These are phyloP conservation scores for Mucor sp. DNA, from an alignment of 371 early-diverging fungal species.

Conservation along the genomic window DNA sequence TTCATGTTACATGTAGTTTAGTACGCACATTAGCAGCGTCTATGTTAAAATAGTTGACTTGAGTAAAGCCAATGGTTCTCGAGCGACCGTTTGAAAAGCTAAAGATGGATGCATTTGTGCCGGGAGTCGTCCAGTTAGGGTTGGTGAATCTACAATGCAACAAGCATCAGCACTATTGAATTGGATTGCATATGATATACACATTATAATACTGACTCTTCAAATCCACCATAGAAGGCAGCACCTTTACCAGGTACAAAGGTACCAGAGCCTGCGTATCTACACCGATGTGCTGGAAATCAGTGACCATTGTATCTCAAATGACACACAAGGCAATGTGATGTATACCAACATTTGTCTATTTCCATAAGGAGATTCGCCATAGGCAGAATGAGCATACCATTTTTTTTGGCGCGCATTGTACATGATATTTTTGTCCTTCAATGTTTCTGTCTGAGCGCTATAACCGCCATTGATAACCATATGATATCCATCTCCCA, in stretches of 20 bases:
- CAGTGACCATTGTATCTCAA: neutral
- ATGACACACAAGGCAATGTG: too few species aligned
- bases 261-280: neutral
- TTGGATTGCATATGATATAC: too few species aligned
- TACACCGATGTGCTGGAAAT: neutral
- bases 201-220: too few species aligned
- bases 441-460: neutral
- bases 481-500: neutral
- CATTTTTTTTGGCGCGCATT: neutral
- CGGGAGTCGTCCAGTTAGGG: neutral
- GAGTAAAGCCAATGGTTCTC: conserved; percentile 3
- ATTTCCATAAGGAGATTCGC: neutral
- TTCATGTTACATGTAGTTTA: neutral
- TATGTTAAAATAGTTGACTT: neutral
- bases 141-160: neutral
- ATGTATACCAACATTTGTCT: conserved; percentile 1
- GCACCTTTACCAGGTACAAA: conserved; percentile 8
- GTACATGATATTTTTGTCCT: neutral
- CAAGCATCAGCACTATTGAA: neutral
- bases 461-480: neutral
- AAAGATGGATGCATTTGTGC: neutral
- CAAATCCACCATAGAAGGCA: conserved; percentile 12
- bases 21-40: neutral
- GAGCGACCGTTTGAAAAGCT: neutral
- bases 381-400: neutral